A percentile compares a stretch with the other conserved stretches of the same genome.
These are phyloP conservation scores for Thymus mandschuricus DNA, from an alignment of 257 asterid species.

Conservation along the genomic window DNA sequence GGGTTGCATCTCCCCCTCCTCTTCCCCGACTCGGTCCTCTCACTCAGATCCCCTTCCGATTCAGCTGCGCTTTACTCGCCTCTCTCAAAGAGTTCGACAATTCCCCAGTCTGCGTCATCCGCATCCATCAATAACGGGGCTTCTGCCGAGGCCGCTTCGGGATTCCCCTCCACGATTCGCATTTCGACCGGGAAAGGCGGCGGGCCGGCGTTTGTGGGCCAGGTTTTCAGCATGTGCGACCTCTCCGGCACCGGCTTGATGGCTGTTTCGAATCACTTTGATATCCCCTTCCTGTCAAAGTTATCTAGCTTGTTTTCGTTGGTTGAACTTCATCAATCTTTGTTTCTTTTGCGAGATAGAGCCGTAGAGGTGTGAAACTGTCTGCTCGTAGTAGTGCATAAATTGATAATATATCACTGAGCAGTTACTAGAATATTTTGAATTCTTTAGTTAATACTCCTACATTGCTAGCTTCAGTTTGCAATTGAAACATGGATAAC, in stretches of 20 bases:
- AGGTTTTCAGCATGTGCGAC: constrained; percentile 97
- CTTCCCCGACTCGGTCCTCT: constrained; percentile 44
- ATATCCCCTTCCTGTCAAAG: constrained; percentile 88
- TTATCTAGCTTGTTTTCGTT: constrained; percentile 38
- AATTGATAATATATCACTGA: background rate
- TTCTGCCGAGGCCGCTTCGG: constrained; percentile 47
- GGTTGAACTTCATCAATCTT: constrained; percentile 9
- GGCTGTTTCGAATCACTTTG: constrained; percentile 92
- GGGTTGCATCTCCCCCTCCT: constrained; percentile 48
- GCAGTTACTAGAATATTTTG: background rate
- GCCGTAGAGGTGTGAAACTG: too few relatives aligned
- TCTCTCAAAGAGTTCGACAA: constrained; percentile 34
- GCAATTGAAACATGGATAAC: background rate
- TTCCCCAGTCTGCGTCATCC: constrained; percentile 35
- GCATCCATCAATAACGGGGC: constrained; percentile 40
- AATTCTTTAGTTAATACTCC: background rate
- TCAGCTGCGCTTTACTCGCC: constrained; percentile 41
- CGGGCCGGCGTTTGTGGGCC: constrained; percentile 95
- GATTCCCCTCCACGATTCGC: constrained; percentile 66
- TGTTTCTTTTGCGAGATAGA: background rate
- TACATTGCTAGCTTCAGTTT: constrained; percentile 15
- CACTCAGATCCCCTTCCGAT: constrained; percentile 39
- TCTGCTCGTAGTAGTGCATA: background rate
- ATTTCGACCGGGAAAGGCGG: constrained; percentile 57
- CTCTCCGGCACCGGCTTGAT: constrained; percentile 91